Base-by-base conservation (phyloP, 2,329 filamentous ascomycete genomes). In the Metarhizium robertsii region DNA sequence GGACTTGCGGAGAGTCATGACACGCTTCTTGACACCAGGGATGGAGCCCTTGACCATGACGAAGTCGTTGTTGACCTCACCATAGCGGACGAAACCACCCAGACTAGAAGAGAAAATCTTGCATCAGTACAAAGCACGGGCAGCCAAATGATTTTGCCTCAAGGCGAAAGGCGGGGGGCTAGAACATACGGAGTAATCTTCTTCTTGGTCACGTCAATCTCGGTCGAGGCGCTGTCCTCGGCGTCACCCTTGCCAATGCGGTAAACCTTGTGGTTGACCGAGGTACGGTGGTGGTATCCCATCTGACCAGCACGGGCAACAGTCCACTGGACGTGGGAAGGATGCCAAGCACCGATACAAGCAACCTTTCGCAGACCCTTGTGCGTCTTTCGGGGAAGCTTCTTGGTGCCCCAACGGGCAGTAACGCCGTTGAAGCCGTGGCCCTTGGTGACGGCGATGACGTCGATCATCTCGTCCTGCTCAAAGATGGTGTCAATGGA, bases 341-440 rank as follows among this genome's bases (percentile, higher is more conserved):
- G 94, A 84, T 99, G 94, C 94, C 94, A 99, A 70, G 94, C 94
- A 89, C 94, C 94, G 78, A 99, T 99, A 96, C 94, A 99, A 74
- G 94, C 94, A 70, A 99, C 92, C 89, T 99, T 99, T 73, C 94
- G 88, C 73, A 99, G 91, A 96, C 94, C 94, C 88, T 99, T 99
- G 89, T 99, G 94, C 61, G 94, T 99, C 91, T 99, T 99, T 75
- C 94, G 90, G 68, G 94, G 94, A 72, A 99, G 90, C 90, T 97
- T 99, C 90, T 96, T 99, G 82, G 94, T 99, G 71, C 94, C 94
- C 94, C 94, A 99, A 81, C 94, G 87, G 77, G 86, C 83, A 65
- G 94, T 99, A 71, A 99, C 94, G 88, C 94, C 94, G 75, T 83
- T 83, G 88, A 90, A 97, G 76, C 94, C 94, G 83, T 97, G 91